Base-by-base conservation (phyloP, 1,139 yeast species). In the Blastobotrys indianensis region DNA sequence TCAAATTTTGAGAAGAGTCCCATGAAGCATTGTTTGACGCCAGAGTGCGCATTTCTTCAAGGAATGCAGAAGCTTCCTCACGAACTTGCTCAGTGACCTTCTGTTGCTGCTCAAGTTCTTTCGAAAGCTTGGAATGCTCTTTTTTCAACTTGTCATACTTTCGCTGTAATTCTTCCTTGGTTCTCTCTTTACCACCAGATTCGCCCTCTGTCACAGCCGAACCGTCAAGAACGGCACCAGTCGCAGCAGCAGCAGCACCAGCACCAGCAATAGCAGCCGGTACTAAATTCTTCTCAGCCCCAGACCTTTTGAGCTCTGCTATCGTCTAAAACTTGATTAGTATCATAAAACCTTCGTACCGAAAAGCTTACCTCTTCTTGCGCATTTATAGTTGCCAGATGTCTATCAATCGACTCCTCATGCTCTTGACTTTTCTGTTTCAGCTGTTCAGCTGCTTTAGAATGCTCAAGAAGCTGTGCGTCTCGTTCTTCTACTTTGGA, bases 61-160 rank as follows among this genome's bases (percentile, higher is more conserved):
- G 54, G 48, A 69, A 65, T n/a, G 55, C 61, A 7, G 64, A 57
- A 1, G 74, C 73, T 50, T 70, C 74, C 3, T 57, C 52, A n/a
- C 70, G 61, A 17, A 70, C 73, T 49, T 67, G 67, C 23, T 67
- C 69, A 0, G 72, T 68, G 10, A 68, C 58, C 30, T 51, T 51
- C 37, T 64, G 68, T 51, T 68, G 72, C 40, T 59, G 60, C 31
- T 55, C 60, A 11, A 68, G 54, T 47, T 67, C 67, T 34, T 45
- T 45, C 36, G 54, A 52, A 13, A 62, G 51, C 33, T 49, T 48
- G n/a, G 44, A 42, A 37, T 59, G 58, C 17, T 57, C 59, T 16
- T 44, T 46, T 25, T 48, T 44, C 17, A 60, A 51, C 15, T 50
- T 45, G 12, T 54, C 54, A 32, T 57, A 54, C 41, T 48, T 49